These are phyloP conservation scores for Heliamphora exappendiculata DNA, from an alignment of 148 eudicot genomes.

Conservation along the genomic window DNA sequence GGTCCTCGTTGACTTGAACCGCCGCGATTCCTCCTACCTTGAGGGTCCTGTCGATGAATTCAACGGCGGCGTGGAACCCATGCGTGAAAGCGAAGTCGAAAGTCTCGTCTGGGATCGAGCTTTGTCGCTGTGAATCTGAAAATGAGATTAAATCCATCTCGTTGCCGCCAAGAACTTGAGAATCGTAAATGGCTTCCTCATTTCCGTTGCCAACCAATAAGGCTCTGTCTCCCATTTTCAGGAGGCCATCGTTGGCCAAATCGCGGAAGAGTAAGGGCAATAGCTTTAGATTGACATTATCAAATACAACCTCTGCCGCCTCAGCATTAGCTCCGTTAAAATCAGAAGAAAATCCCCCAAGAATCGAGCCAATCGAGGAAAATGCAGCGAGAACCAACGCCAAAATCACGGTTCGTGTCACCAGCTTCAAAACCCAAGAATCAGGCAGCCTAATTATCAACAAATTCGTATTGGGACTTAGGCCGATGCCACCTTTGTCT, in stretches of 20 bases:
- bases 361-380: slow-evolving; percentile 22
- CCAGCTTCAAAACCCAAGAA: slow-evolving; percentile 20
- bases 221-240: slow-evolving; percentile 26
- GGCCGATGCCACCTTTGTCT: background rate
- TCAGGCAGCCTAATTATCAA: background rate
- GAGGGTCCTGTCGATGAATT: slow-evolving; percentile 32
- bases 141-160: slow-evolving; percentile 14
- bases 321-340: slow-evolving; percentile 2
- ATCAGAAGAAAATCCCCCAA: background rate
- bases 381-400: slow-evolving; percentile 27
- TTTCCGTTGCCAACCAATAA: slow-evolving; percentile 19
- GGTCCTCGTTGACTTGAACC: slow-evolving; percentile 22
- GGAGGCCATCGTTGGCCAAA: slow-evolving; percentile 39
- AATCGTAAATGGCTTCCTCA: background rate
- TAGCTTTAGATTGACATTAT: slow-evolving; percentile 4
- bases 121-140: slow-evolving; percentile 16
- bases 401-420: slow-evolving; percentile 30
- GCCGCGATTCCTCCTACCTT: slow-evolving; percentile 37
- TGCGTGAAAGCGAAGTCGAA: slow-evolving; percentile 34
- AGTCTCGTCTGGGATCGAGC: slow-evolving; percentile 23
- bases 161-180: slow-evolving; percentile 2
- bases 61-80: slow-evolving; percentile 5
- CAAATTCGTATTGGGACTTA: background rate
- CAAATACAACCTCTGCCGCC: background rate
- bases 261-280: slow-evolving; percentile 35